These are phyloP conservation scores for Actinomortierella ambigua DNA, from an alignment of 371 early-diverging fungal species.

Conservation along the genomic window DNA sequence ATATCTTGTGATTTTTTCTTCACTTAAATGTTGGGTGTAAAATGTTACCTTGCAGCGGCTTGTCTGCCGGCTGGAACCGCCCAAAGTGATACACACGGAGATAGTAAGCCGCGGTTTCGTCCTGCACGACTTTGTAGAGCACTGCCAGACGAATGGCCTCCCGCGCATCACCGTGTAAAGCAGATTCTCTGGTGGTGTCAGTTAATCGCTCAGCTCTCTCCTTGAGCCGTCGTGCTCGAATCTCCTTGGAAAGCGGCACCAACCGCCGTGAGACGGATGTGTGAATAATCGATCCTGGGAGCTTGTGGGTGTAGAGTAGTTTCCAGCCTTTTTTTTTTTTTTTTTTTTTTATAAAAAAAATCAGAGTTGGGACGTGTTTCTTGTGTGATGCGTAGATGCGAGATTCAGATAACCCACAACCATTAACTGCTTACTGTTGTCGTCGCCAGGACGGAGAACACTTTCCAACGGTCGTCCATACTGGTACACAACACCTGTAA, in stretches of 20 bases:
- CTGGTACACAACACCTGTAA: conserved; percentile 13
- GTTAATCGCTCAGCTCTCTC: background rate
- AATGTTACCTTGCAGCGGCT: conserved; percentile 13
- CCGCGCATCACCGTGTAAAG: background rate
- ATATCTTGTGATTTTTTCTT: too few relatives aligned
- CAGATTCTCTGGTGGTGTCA: background rate
- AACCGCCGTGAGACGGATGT: conserved; percentile 28
- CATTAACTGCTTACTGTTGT: conserved; percentile 12
- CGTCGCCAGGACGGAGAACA: conserved; percentile 13
- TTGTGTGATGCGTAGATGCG: too few relatives aligned
- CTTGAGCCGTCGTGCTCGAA: background rate
- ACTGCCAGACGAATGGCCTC: conserved; percentile 28
- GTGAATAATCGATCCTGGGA: conserved; percentile 35
- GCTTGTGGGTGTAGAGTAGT: conserved; percentile 36
- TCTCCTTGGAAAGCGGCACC: background rate
- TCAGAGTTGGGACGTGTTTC: too few relatives aligned
- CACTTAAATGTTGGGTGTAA: too few relatives aligned
- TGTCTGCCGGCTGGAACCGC: conserved; percentile 8
- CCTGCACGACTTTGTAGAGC: conserved; percentile 24
- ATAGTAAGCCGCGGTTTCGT: conserved; percentile 25
- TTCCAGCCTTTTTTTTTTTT: conserved; percentile 26
- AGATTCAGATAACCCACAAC: background rate
- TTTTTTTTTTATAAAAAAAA: background rate
- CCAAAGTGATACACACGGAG: conserved; percentile 39
- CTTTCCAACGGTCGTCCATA: conserved; percentile 24